Base-by-base conservation (phyloP, 805 yeast species). In the Starmerella asiatica region DNA sequence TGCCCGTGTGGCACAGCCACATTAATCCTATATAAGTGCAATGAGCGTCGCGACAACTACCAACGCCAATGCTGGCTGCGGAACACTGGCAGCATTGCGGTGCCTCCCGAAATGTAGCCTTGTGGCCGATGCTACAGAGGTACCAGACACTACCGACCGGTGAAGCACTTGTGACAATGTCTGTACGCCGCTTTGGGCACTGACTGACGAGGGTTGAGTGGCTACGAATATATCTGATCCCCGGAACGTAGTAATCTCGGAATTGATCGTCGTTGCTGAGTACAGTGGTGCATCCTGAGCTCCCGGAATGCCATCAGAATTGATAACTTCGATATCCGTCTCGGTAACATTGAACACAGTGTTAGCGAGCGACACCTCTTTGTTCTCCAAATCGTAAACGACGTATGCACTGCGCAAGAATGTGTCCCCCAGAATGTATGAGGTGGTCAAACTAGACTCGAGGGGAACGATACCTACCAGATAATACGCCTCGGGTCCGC, bases 301-400 rank as follows among this genome's bases (percentile, higher is more conserved):
- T 8, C 40, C 11, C 9, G 54, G 50, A 5, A 45, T 34, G 7
- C 43, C 46, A 28, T 24, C 18, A 24, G 36, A 7, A 21, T 34
- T 40, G 8, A 52, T 50, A 3, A 26, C 32, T 14, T 49, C 54
- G 18, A 51, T 32, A 29, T 45, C 44, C 4, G 49, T n/a, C 3
- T 29, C n/a, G 17, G 51, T 42, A 3, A 37, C 37, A 39, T 57
- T 49, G 39, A 39, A 47, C 16, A 37, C 40, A 16, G 70, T 64
- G 44, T 68, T 71, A 9, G 78, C 84, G 35, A 80, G 44, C 0
- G 79, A 71, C 18, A 79, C 61, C 51, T 68, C 63, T 24, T 55
- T 54, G 38, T 61, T 65, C n/a, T 74, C 79, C 38, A 75, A 59
- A 54, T 76, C 77, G 52, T 67, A 73, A 11, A 73, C 76, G n/a